Base-by-base conservation (phyloP, 352 stramenopile species). In the Phytophthora sp. region DNA sequence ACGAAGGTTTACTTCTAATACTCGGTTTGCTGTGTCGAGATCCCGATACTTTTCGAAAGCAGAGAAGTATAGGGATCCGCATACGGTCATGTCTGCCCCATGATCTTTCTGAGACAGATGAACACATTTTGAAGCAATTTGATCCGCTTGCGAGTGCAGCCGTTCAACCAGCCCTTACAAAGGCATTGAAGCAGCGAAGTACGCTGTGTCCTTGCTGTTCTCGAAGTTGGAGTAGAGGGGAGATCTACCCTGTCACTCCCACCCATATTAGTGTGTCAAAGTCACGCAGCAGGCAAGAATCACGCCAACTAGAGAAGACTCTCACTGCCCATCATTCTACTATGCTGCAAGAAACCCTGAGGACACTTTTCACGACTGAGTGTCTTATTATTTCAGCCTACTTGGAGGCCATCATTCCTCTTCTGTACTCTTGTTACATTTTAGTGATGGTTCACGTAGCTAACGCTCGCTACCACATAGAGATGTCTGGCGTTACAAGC, bases 361-460 rank as follows among this genome's bases (percentile, higher is more conserved):
- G 66, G 20, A 27, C 57, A 2, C 10, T 61, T 5, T 77, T 66
- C 44, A 56, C 61, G 11, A 55, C 34, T 28, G 66, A 79, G 39
- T 79, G 66, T 34, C 30, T 70, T 21, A 30, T 66, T 5, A 54
- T 74, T 2, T 26, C 66, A 11, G 71, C 76, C 50, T 79, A 72
- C 28, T 39, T 66, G 28, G 66, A 79, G 24, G 54, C 50, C 11
- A 41, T 74, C 38, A 65, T 79, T 49, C 59, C 71, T 1, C n/a
- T 66, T 2, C 46, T 74, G 12, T 76, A 74, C 46, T 41, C 10
- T 1, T 50, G 23, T 5, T 65, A 31, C 20, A 37, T 61, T 24
- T 1, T 60, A 1, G 20, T 51, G 11, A 58, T 76, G 57, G 21
- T 62, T 1, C 23, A 44, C 1, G 49, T 74, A 4, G 58, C 66